A percentile compares a stretch with the other conserved stretches of the same genome.
phyloP scores from a whole-genome alignment of 1,284 basidiomycete species.

The Leccinum pachyderme region DNA sequence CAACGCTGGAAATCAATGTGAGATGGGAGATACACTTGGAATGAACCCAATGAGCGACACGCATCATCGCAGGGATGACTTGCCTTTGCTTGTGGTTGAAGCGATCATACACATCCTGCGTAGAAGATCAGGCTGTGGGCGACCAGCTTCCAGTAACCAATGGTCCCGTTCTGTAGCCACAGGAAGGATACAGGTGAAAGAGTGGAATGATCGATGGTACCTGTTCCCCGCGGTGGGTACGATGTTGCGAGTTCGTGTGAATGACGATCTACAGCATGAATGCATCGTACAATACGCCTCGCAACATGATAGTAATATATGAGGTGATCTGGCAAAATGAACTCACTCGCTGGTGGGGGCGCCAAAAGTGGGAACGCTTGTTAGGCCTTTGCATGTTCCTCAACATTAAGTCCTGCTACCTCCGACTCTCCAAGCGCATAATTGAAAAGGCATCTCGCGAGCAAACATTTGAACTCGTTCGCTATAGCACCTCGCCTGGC shows the following conservation, averaged over 20 bases:
- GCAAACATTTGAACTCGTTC: neutral
- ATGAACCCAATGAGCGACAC: slow-evolving; percentile 35
- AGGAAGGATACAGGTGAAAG: neutral
- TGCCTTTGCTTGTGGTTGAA: slow-evolving; percentile 39
- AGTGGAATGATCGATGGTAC: neutral
- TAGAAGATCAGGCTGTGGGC: neutral
- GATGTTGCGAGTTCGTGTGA: neutral
- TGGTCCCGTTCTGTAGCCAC: neutral
- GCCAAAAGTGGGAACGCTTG: neutral
- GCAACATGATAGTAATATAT: too few species aligned
- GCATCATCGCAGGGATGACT: slow-evolving; percentile 37
- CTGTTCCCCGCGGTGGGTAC: neutral
- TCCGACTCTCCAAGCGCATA: neutral
- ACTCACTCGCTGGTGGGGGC: neutral
- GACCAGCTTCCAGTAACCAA: neutral
- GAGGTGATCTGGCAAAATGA: neutral
- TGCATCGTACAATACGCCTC: neutral
- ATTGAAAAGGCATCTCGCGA: neutral
- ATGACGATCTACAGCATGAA: neutral
- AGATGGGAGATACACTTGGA: slow-evolving; percentile 18
- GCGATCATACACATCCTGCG: slow-evolving; percentile 39
- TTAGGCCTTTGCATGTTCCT: neutral
- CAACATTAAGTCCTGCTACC: neutral
- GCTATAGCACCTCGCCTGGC: too few species aligned
- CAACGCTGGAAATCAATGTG: slow-evolving; percentile 33